Evolutionary conservation across 176 grass and related monocot species (phyloP).

Genomic region (Tillandsia fasciculata): DNA sequence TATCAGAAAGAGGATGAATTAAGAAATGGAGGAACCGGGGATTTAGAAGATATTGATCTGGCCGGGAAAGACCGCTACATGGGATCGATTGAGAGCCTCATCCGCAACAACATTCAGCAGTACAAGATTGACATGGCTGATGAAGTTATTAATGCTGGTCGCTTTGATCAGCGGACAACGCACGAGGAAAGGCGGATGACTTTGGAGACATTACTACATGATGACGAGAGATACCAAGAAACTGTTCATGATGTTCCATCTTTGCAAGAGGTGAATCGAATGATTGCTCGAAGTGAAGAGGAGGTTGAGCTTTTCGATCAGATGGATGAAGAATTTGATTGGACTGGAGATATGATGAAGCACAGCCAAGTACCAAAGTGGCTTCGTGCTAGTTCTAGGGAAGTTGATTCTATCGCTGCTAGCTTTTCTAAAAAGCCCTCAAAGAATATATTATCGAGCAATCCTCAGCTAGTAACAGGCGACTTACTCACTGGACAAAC

Average conservation of each 20-base stretch:
- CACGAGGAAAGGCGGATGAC: slow-evolving; percentile 97
- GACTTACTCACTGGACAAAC: slow-evolving; percentile 25
- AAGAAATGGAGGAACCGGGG: slow-evolving; percentile 62
- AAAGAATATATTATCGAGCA: slow-evolving; percentile 44
- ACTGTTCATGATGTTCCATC: slow-evolving; percentile 95
- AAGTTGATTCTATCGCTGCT: slow-evolving; percentile 52
- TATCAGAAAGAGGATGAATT: slow-evolving; percentile 99
- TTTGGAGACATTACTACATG: slow-evolving; percentile 88
- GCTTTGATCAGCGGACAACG: slow-evolving; percentile 98
- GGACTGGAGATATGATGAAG: slow-evolving; percentile 86
- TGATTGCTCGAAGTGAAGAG: slow-evolving; percentile 87
- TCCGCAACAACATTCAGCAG: slow-evolving; percentile 95
- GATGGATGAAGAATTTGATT: slow-evolving; percentile 98
- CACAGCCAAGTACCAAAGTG: slow-evolving; percentile 83
- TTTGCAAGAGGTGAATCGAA: slow-evolving; percentile 95
- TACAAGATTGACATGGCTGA: slow-evolving; percentile 99
- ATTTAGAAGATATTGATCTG: slow-evolving; percentile 82
- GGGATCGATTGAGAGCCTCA: slow-evolving; percentile 95
- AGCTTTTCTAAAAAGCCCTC: slow-evolving; percentile 74
- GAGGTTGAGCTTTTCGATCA: slow-evolving; percentile 97
- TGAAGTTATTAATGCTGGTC: slow-evolving; percentile 99
- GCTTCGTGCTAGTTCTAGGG: slow-evolving; percentile 66
- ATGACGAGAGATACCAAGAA: slow-evolving; percentile 95
- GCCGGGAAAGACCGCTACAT: slow-evolving; percentile 92
- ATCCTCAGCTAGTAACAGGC: slow-evolving; percentile 37